Percentiles rank a stretch among this genome's conserved stretches.
These are phyloP conservation scores for Ormosia semicastrata DNA, from an alignment of 306 rosid genomes.

Conservation along the genomic window DNA sequence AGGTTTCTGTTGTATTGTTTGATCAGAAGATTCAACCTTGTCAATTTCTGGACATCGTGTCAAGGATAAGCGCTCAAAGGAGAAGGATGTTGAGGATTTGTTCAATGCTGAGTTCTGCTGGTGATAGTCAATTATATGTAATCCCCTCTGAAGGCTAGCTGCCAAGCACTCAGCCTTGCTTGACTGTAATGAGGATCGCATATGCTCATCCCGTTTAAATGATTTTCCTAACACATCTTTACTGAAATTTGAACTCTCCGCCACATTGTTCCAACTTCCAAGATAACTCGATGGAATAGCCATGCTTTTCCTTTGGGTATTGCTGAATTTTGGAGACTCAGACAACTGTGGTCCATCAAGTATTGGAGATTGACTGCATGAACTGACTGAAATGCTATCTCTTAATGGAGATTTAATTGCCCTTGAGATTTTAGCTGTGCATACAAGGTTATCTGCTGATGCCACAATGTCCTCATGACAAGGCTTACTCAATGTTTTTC, in stretches of 20 bases:
- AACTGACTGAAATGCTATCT: slow-evolving; percentile 59
- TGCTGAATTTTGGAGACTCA: slow-evolving; percentile 89
- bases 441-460: slow-evolving; percentile 29
- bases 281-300: slow-evolving; percentile 53
- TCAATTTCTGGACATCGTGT: slow-evolving; percentile 59
- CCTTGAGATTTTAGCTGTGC: slow-evolving; percentile 25
- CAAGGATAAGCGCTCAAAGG: slow-evolving; percentile 79
- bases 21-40: slow-evolving; percentile 42
- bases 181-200: slow-evolving; percentile 53
- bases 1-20: slow-evolving; percentile 39
- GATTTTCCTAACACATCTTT: slow-evolving; percentile 53
- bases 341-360: slow-evolving; percentile 78
- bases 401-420: slow-evolving; percentile 38
- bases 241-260: slow-evolving; percentile 55
- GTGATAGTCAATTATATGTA: slow-evolving; percentile 79
- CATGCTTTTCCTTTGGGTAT: slow-evolving; percentile 62
- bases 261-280: slow-evolving; percentile 47
- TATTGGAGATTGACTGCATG: slow-evolving; percentile 52
- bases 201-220: slow-evolving; percentile 35
- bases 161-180: slow-evolving; percentile 78
- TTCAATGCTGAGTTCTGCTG: slow-evolving; percentile 67
- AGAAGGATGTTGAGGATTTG: slow-evolving; percentile 82
- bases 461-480: slow-evolving; percentile 26
- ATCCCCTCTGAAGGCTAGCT: slow-evolving; percentile 92
- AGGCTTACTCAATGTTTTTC: slow-evolving; percentile 23